Percentiles rank a stretch among this genome's conserved stretches.
phyloP scores from a whole-genome alignment of 2,329 filamentous ascomycete genomes.

The Albophoma yamanashiensis region DNA sequence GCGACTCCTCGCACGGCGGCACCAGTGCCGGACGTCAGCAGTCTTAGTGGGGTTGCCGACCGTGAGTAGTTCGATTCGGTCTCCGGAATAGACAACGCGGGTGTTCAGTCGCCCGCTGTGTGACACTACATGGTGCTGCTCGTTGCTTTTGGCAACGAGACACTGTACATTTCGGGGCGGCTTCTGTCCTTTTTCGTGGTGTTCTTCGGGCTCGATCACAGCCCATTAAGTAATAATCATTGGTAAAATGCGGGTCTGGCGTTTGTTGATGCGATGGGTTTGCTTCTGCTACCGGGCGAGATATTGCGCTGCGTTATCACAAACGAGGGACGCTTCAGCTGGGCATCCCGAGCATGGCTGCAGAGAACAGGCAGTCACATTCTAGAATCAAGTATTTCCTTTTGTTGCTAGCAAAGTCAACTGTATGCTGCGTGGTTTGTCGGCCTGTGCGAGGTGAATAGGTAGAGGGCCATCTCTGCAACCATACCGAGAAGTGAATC shows the following conservation, averaged over 20 bases:
- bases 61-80: not conserved
- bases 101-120: not conserved
- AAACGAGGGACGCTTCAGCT: not conserved
- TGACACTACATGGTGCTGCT: not conserved
- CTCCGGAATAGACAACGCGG: not conserved
- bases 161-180: not conserved
- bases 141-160: not conserved
- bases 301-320: not conserved
- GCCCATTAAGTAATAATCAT: not conserved
- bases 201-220: not conserved
- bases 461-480: not conserved
- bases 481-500: not conserved
- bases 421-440: not conserved
- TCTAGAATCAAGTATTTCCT: not conserved
- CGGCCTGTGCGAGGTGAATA: not conserved
- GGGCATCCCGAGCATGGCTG: not conserved
- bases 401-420: not conserved
- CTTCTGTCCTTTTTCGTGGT: too few species aligned
- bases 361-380: not conserved
- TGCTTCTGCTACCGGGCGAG: not conserved
- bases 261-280: not conserved
- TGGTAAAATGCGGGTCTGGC: not conserved
- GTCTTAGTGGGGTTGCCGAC: not conserved
- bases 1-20: slow-evolving; percentile 19
- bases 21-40: slow-evolving; percentile 5